Percentiles rank a stretch among this genome's conserved stretches.
These are phyloP conservation scores for Fremontodendron californicum DNA, from an alignment of 345 rosid genomes.

Conservation along the genomic window DNA sequence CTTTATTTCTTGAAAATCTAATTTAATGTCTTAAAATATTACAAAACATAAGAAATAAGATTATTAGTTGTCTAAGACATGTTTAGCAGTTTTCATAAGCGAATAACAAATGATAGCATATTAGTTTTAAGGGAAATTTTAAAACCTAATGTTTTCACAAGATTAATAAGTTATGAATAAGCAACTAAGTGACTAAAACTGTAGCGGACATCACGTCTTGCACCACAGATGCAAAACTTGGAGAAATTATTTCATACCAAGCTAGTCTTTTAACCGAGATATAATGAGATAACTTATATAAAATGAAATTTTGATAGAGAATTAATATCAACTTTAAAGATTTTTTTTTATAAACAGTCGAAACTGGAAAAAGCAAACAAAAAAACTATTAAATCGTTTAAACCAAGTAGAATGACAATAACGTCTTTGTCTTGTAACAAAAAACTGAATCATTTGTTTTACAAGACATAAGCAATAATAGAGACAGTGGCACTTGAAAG, in stretches of 20 bases:
- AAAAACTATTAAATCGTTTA: not conserved
- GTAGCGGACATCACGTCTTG: slow-evolving; percentile 20
- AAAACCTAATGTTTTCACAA: slow-evolving; percentile 72
- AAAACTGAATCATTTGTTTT: not conserved
- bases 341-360: slow-evolving; percentile 67
- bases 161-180: slow-evolving; percentile 38
- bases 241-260: slow-evolving; percentile 63
- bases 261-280: slow-evolving; percentile 57
- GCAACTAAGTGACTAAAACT: slow-evolving; percentile 21
- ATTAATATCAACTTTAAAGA: slow-evolving; percentile 60
- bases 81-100: not conserved
- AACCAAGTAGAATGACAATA: not conserved
- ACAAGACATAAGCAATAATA: not conserved
- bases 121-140: not conserved
- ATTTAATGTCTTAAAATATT: slow-evolving; percentile 54
- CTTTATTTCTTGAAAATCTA: slow-evolving; percentile 46
- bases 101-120: not conserved
- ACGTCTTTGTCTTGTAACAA: not conserved
- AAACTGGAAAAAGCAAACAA: slow-evolving; percentile 34
- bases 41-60: not conserved
- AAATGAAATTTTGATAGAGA: slow-evolving; percentile 60
- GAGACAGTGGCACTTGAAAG: not conserved
- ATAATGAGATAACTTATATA: slow-evolving; percentile 63
- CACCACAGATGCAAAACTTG: slow-evolving; percentile 66
- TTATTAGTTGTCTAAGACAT: not conserved